These are phyloP conservation scores for Phanerochaete sordida DNA, from an alignment of 768 basidiomycete species.

Conservation along the genomic window DNA sequence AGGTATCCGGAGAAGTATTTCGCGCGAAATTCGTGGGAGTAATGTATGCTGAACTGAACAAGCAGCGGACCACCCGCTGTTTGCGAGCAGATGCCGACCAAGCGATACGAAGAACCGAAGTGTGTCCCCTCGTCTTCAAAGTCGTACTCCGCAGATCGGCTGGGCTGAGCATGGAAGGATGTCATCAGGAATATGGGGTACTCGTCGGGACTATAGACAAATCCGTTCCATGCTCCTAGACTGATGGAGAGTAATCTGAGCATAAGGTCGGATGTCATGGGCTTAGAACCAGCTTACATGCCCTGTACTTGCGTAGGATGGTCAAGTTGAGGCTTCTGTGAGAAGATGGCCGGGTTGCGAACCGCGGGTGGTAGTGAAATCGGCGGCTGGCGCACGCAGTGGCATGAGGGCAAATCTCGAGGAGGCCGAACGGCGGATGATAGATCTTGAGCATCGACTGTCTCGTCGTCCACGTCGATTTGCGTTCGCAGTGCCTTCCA, in stretches of 20 bases:
- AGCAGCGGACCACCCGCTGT: background rate
- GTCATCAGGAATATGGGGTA: conserved; percentile 12
- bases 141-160: background rate
- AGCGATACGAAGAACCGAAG: conserved; percentile 6
- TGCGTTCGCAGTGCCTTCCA: conserved; percentile 9
- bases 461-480: conserved; percentile 7
- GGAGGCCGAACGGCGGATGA: background rate
- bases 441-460: background rate
- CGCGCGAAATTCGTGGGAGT: conserved; percentile 20
- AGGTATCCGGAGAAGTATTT: conserved; percentile 22
- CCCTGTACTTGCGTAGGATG: too few species aligned
- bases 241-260: background rate
- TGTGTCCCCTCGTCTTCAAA: conserved; percentile 7
- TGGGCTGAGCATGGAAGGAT: conserved; percentile 3
- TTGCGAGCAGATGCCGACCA: background rate
- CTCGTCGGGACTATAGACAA: conserved; percentile 6
- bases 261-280: background rate
- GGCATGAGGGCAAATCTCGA: background rate
- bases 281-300: background rate
- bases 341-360: too few species aligned
- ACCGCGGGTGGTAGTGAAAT: background rate
- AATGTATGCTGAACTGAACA: conserved; percentile 19
- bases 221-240: conserved; percentile 13
- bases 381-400: background rate
- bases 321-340: too few species aligned